These are phyloP conservation scores for Puccinia coronata DNA, from an alignment of 1,284 basidiomycete genomes.

Conservation along the genomic window DNA sequence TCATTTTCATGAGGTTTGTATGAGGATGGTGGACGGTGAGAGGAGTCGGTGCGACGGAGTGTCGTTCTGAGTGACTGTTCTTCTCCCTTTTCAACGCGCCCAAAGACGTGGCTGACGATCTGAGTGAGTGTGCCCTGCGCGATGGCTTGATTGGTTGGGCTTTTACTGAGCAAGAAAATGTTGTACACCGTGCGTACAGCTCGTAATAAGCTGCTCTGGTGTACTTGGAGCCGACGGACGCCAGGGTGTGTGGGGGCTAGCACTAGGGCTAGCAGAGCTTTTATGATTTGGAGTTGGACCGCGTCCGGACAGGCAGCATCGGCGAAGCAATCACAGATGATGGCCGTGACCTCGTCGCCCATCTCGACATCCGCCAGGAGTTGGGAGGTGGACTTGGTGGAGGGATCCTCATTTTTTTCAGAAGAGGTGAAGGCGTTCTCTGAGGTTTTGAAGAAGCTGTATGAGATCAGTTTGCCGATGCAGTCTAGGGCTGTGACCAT, in stretches of 20 bases:
- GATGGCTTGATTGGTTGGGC: slow-evolving; percentile 89
- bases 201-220: slow-evolving; percentile 89
- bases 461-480: slow-evolving; percentile 90
- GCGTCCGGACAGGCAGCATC: slow-evolving; percentile 76
- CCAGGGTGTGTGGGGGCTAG: slow-evolving; percentile 64
- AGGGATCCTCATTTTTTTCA: slow-evolving; percentile 63
- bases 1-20: slow-evolving; percentile 7
- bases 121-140: slow-evolving; percentile 94
- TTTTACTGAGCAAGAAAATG: slow-evolving; percentile 83
- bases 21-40: neutral
- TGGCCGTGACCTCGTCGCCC: slow-evolving; percentile 86
- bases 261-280: slow-evolving; percentile 82
- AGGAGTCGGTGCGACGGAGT: slow-evolving; percentile 17
- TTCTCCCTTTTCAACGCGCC: slow-evolving; percentile 62
- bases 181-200: slow-evolving; percentile 96
- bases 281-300: slow-evolving; percentile 91
- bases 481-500: slow-evolving; percentile 94
- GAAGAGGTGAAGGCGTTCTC: slow-evolving; percentile 57
- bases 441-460: slow-evolving; percentile 84
- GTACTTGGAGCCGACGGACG: slow-evolving; percentile 71
- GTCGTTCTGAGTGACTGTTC: slow-evolving; percentile 6
- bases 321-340: slow-evolving; percentile 86
- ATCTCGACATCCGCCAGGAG: slow-evolving; percentile 58
- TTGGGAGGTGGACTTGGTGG: slow-evolving; percentile 17
- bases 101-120: slow-evolving; percentile 94